These are phyloP conservation scores for Myxozyma neotropica DNA, from an alignment of 805 yeast species.

Conservation along the genomic window DNA sequence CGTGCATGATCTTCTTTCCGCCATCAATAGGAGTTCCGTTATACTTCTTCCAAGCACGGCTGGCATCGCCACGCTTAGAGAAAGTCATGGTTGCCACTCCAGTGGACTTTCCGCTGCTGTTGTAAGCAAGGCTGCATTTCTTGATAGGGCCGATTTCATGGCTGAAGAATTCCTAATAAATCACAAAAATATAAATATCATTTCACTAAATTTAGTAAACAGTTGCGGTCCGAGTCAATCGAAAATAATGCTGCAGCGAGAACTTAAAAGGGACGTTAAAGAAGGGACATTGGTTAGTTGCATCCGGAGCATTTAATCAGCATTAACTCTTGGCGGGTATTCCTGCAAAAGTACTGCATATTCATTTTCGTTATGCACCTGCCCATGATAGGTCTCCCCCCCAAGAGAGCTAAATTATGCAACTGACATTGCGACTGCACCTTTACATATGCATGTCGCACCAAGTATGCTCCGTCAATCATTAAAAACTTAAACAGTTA, in stretches of 20 bases:
- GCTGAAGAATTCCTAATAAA: conserved; percentile 77
- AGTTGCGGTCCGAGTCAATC: conserved; percentile 15
- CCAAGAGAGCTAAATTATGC: too few species aligned
- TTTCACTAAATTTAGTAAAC: conserved; percentile 3
- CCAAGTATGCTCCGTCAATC: too few species aligned
- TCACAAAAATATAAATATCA: conserved; percentile 17
- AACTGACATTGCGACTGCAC: too few species aligned
- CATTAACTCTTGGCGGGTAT: too few species aligned
- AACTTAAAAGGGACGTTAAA: background rate
- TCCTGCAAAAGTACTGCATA: too few species aligned
- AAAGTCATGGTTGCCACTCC: conserved; percentile 91
- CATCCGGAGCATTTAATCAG: background rate
- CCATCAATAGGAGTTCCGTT: conserved; percentile 93
- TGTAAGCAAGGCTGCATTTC: conserved; percentile 72
- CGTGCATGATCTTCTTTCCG: conserved; percentile 73
- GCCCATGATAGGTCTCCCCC: too few species aligned
- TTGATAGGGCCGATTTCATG: conserved; percentile 84
- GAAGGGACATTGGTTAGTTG: background rate
- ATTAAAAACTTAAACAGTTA: too few species aligned
- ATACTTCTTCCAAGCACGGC: conserved; percentile 76
- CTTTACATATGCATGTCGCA: too few species aligned
- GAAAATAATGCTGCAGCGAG: background rate
- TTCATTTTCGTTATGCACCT: too few species aligned
- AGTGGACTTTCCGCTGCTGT: conserved; percentile 83
- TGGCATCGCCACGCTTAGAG: conserved; percentile 67